Evolutionary conservation across 2,329 filamentous ascomycete genomes (phyloP), one percentile per base, ranked within the genome.

Genomic region (Shiraia bambusicola): DNA sequence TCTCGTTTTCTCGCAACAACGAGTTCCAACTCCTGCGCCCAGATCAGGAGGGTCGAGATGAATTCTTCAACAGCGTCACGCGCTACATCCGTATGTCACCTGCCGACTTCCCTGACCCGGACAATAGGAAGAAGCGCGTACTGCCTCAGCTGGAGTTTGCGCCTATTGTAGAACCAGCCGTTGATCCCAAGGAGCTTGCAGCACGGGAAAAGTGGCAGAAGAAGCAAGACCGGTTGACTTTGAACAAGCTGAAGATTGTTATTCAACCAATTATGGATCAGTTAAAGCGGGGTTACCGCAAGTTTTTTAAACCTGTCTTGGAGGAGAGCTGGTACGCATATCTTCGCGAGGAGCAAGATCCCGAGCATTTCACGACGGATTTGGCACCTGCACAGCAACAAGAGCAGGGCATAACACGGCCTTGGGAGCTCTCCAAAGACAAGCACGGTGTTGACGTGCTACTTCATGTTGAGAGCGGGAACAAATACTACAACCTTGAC

Each of bases 221-320:
- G 69, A 87, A 89, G 69, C 81, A 82, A 49, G 94, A 98, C 61
- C 84, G 88, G 34, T 83, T 92, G 50, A 81, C 85, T 9, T 77
- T 97, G 39, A 96, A 97, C 65, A 75, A 86, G 44, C 75, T 98
- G 52, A 98, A 97, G 73, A 83, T 95, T 28, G 77, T 86, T 38
- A 82, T 98, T 40, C 91, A 96, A 67, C 89, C 88, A 2, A 88
- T 97, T 54, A 96, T 98, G 90, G 92, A 98, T 55, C 89, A 96
- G 69, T 88, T 98, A 63, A 93, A 95, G 67, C 77, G 79, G 48
- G 90, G 87, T 64, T 95, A 95, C 72, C 88, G 86, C 64, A 89
- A 89, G 54, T 97, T 97, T 71, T 81, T 90, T 47, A 82, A 83
- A 40, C 85, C 88, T 1, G 81, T 64, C 6, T 85, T 98, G 47